Evolutionary conservation across 495 filamentous ascomycete genomes (phyloP).

Genomic region (Sporormia fimetaria): DNA sequence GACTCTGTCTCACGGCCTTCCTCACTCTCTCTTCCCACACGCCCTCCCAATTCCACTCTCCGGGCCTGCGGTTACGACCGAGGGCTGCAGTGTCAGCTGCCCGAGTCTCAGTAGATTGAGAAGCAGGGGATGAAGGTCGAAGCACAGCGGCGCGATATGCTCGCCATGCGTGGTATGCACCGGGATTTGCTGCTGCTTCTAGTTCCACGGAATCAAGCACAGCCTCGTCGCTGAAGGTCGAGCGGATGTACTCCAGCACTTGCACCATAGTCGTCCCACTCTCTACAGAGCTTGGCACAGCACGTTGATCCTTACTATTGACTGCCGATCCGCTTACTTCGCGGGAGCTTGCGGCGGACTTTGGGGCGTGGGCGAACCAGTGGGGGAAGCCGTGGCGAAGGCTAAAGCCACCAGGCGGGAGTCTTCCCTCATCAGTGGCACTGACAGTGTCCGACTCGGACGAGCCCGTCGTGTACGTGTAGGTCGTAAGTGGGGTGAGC

Average conservation of each 20-base stretch:
- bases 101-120: not conserved
- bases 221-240: conserved; percentile 62
- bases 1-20: conserved; percentile 61
- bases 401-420: conserved; percentile 80
- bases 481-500: conserved; percentile 77
- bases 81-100: conserved; percentile 5
- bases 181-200: conserved; percentile 72
- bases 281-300: too few relatives aligned
- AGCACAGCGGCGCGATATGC: conserved; percentile 41
- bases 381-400: conserved; percentile 78
- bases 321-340: conserved; percentile 25
- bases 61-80: conserved; percentile 44
- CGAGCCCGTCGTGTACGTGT: conserved; percentile 72
- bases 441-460: conserved; percentile 61
- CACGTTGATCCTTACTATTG: conserved; percentile 7
- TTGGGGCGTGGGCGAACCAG: conserved; percentile 54
- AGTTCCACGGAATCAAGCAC: conserved; percentile 70
- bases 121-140: not conserved
- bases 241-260: conserved; percentile 68
- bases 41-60: conserved; percentile 92
- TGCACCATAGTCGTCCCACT: conserved; percentile 45
- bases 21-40: conserved; percentile 81
- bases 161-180: conserved; percentile 85
- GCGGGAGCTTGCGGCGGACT: conserved; percentile 26
- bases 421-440: conserved; percentile 64